Evolutionary conservation across 2,329 filamentous ascomycete species (phyloP), one percentile per base, ranked within the genome.

Genomic region (Parastagonospora avenae): DNA sequence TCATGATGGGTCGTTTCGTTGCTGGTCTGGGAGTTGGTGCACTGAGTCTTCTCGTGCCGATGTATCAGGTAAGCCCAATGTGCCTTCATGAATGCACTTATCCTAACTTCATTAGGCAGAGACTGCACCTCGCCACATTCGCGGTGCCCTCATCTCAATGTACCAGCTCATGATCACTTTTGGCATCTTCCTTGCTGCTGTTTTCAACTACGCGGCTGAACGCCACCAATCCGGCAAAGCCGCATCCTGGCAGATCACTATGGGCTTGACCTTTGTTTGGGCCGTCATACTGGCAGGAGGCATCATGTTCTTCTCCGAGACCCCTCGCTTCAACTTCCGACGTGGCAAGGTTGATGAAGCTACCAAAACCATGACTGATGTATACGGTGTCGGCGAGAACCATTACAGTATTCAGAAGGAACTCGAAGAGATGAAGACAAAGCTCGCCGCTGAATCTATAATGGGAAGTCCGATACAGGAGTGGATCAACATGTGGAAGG

Each of bases 101-200:
- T 7, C 11, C 29, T 8, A 9, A 57, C 15, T 24, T 2, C 1
- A 9, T 0, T 14, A 60, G 70, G 82, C 80, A 14, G 86, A 89
- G 71, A 84, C 80, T 48, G 81, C 82, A 8, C 86, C 86, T 0
- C 79, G 83, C 46, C 79, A 84, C 50, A 82, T 89, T 50, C 82
- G 86, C 59, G 85, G 84, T 59, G 77, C 85, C 5, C 77, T 88
- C 36, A 80, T 89, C 41, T 61, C 81, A 1, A 81, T 79, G 19
- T 89, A 88, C 67, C 86, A 89, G 75, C 79, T 89, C 3, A 82
- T 88, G 68, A 85, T 89, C 63, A 89, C 86, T 0, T 75, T 88
- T 31, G 86, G 87, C 49, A 88, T 89, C 67, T 85, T 76, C 51
- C 65, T 78, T 24, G 77, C 74, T 2, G 71, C 71, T 31, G 67